Base-by-base conservation (phyloP, 371 early-diverging fungal genomes). In the Mortierella sp. region DNA sequence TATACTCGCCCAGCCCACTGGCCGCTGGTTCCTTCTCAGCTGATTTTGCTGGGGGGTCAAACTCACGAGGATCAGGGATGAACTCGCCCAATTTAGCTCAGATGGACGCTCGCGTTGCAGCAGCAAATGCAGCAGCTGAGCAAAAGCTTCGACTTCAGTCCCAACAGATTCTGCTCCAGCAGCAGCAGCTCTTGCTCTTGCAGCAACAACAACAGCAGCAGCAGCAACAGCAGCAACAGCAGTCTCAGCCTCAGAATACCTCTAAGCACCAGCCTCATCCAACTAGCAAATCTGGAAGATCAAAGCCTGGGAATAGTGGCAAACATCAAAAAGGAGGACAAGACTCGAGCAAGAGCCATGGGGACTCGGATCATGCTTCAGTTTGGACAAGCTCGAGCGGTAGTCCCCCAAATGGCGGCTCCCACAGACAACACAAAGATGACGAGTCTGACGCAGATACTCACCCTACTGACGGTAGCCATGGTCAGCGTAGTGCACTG, bases 401-500 rank as follows among this genome's bases (percentile, higher is more conserved):
- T 45, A 74, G 68, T 18, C 75, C 80, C 22, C 80, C 74, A 14
- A 73, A 65, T 26, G 59, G 74, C 22, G 59, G 74, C 20, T 30
- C 28, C 5, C 75, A 79, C n/a, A 71, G 71, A 47, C 61, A 68
- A 18, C 73, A 70, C 22, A 58, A 45, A 47, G 80, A 75, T 9
- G 80, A 79, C 26, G 75, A 79, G 2, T 43, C 68, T 11, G 71
- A 74, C 2, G 67, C 61, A 3, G 80, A 79, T 32, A 58, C 62
- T 14, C 73, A 73, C 18, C 6, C 51, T n/a, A 39, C 57, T 28
- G 78, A 77, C 18, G 66, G 66, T 22, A 85, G 84, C 8, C 90
- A 89, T 70, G 90, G 88, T 16, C 89, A 91, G 58, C 93, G 97
- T 62, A 95, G 96, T 78, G 88, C 91, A 5, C 77, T 97, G 39